A percentile compares a stretch with the other conserved stretches of the same genome.
Conservation (phyloP, 2,329 filamentous ascomycete species). For the Ophiostoma montium region DNA sequence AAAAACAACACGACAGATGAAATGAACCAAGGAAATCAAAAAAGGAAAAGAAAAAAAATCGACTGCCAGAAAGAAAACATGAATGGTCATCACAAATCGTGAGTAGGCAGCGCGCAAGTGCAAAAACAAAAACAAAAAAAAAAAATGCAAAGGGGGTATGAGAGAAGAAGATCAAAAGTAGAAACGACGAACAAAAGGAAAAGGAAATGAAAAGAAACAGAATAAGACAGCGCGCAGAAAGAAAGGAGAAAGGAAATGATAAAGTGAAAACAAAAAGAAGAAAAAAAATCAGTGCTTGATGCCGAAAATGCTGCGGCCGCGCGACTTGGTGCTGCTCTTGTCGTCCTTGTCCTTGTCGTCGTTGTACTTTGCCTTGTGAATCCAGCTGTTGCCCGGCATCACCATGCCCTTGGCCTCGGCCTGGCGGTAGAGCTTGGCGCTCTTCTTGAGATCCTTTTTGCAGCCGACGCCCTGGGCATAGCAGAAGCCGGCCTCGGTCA, state of each 20-base stretch:
- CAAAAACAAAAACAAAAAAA: too few relatives aligned
- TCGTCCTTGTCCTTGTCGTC: constrained; percentile 56
- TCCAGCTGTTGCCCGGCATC: constrained; percentile 99
- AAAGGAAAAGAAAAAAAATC: too few relatives aligned
- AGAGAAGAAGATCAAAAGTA: too few relatives aligned
- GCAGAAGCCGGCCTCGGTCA: constrained; percentile 90
- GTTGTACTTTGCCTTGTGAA: constrained; percentile 89
- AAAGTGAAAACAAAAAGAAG: constrained; percentile 3
- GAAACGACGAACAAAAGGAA: too few relatives aligned
- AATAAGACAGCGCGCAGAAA: too few relatives aligned
- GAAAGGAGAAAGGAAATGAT: too few relatives aligned
- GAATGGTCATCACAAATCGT: too few relatives aligned
- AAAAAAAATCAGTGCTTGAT: constrained; percentile 14
- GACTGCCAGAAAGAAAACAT: too few relatives aligned
- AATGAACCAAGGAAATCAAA: background rate
- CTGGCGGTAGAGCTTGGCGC: constrained; percentile 76
- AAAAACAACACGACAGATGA: background rate
- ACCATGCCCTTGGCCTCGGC: constrained; percentile 89
- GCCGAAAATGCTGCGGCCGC: constrained; percentile 58
- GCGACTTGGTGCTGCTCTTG: constrained; percentile 62
- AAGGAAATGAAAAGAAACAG: background rate
- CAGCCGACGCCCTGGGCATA: constrained; percentile 88
- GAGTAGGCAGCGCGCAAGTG: too few relatives aligned
- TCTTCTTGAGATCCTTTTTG: constrained; percentile 93
- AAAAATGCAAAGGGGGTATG: background rate